These are phyloP conservation scores for Thymus quinquecostatus DNA, from an alignment of 257 asterid species.

Conservation along the genomic window DNA sequence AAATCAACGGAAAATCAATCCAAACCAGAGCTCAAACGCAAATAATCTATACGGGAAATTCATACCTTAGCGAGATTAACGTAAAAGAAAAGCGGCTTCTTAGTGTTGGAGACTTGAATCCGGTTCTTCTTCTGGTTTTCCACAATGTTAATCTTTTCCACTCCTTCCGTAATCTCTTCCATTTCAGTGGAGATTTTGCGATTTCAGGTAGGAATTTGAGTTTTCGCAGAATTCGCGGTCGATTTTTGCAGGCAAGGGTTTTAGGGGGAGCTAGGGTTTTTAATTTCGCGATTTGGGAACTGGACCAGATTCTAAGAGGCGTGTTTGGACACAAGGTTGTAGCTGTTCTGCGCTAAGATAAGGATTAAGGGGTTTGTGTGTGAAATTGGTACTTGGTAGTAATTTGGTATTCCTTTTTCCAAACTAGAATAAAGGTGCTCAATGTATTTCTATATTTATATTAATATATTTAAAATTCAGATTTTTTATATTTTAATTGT, in stretches of 20 bases:
- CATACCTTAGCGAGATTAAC: constrained; percentile 80
- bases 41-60: background rate
- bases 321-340: no score
- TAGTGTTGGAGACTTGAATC: constrained; percentile 82
- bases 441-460: no score
- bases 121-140: constrained; percentile 70
- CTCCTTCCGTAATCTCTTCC: constrained; percentile 68
- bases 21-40: background rate
- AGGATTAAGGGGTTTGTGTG: no score
- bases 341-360: no score
- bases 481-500: no score
- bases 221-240: constrained; percentile 16
- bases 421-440: no score
- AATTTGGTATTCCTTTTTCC: no score
- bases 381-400: no score
- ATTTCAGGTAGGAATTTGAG: background rate
- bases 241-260: constrained; percentile 27
- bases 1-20: constrained; percentile 18
- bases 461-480: no score
- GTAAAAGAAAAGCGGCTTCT: constrained; percentile 81
- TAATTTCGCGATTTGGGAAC: constrained; percentile 31
- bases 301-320: background rate
- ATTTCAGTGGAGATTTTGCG: constrained; percentile 27
- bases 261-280: constrained; percentile 39
- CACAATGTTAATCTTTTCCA: constrained; percentile 49